Evolutionary conservation across 1,139 yeast genomes (phyloP), one percentile per base, ranked within the genome.

Genomic region (Zhuliangozyma parablackwelliae): DNA sequence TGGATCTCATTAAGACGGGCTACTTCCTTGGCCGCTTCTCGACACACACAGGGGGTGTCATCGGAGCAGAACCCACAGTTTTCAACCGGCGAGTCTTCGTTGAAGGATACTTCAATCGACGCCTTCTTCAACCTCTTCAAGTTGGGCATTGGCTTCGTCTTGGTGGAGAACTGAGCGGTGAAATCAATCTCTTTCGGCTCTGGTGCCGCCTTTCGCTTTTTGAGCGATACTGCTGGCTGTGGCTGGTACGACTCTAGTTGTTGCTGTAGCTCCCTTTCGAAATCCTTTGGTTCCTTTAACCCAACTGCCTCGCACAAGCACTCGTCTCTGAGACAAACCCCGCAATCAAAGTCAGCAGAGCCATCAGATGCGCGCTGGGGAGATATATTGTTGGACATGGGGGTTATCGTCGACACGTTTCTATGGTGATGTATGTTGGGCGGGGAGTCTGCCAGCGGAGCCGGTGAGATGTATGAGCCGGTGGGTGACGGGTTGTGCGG

Each of bases 41-140:
- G 78, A 58, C 97, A 90, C 3, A 90, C 86, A 61, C 97, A 90
- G 5, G 95, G 94, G 0, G 95, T 82, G 46, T 83, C 95, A 49
- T 85, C 95, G 1, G 95, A 79, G 54, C 97, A 90, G 59, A 90
- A 90, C 1, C 97, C 97, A 61, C 97, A 90, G 43, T 82, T 77
- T 46, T 86, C 95, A 39, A 80, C 76, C 3, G 85, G 82, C 1
- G 81, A 72, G 29, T 61, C 46, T 45, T 63, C 68, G 48, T 69
- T 58, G 37, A 69, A 68, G n/a, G 27, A 13, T 31, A 26, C 13
- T 10, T 8, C 12, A 10, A 29, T 10, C 11, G 32, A 3, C 16
- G 36, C 7, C 29, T 46, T 45, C 31, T 42, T 52, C 31, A 58
- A 47, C 35, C 56, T 61, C 41, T 61, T 60, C 41, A 69, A 57